phyloP scores from a whole-genome alignment of 148 eudicot genomes.

The Chenopodium quinoa region DNA sequence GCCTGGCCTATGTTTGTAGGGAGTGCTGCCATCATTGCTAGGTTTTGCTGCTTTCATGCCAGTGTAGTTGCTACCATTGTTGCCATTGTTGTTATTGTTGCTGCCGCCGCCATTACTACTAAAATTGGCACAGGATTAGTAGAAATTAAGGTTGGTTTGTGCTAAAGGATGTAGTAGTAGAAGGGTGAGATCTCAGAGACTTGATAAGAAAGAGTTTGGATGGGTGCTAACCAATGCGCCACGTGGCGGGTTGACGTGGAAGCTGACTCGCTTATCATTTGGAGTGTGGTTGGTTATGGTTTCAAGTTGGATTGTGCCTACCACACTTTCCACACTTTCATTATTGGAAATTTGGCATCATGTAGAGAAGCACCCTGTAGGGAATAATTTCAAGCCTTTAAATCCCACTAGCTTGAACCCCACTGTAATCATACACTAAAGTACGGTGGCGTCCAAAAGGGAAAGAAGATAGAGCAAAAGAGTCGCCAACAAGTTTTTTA shows the following conservation, averaged over 20 bases:
- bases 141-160: neutral
- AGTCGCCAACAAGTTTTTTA: no score
- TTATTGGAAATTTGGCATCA: neutral
- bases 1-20: conserved; percentile 33
- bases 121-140: neutral
- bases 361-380: neutral
- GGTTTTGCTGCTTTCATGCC: conserved; percentile 34
- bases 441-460: no score
- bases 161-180: neutral
- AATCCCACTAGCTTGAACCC: no score
- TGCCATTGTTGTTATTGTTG: conserved; percentile 32
- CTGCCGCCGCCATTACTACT: conserved; percentile 14
- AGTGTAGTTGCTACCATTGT: conserved; percentile 54
- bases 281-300: neutral
- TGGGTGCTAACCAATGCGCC: conserved; percentile 14
- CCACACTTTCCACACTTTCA: neutral
- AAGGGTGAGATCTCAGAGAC: neutral
- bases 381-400: no score
- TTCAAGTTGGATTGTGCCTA: neutral
- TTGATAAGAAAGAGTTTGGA: neutral
- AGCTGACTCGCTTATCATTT: neutral
- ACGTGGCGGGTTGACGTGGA: conserved; percentile 28
- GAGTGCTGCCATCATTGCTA: conserved; percentile 11
- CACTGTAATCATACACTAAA: no score
- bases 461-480: no score